phyloP scores from a whole-genome alignment of 305 asterid species.

The Fraxinus albicans region DNA sequence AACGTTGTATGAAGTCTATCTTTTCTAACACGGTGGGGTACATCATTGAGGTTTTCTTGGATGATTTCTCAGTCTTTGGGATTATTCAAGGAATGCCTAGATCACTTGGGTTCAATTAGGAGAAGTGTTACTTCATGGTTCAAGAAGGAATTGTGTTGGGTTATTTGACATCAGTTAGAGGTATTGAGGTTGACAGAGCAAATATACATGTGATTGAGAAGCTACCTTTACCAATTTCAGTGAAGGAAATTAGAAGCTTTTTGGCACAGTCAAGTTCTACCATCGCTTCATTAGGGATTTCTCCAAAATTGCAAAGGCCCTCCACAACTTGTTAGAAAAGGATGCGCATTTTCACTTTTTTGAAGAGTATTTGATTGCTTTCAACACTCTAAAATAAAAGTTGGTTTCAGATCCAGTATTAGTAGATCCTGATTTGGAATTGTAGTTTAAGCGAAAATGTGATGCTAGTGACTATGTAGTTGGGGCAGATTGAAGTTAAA shows the following conservation, averaged over 20 bases:
- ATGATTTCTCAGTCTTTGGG: not conserved
- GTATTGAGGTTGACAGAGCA: not conserved
- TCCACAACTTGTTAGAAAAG: not conserved
- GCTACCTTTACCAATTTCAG: too few species aligned
- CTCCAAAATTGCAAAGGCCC: too few species aligned
- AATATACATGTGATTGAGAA: not conserved
- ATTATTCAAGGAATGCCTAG: not conserved
- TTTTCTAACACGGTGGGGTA: not conserved
- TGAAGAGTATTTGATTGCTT: not conserved
- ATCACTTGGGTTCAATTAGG: not conserved
- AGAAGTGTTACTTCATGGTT: not conserved
- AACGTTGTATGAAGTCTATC: not conserved
- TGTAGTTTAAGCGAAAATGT: not conserved
- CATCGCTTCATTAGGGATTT: not conserved
- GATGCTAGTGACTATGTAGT: not conserved
- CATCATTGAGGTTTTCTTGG: not conserved
- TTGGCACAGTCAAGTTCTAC: too few species aligned
- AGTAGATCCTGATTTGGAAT: not conserved
- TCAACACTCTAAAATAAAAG: not conserved
- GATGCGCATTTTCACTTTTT: not conserved
- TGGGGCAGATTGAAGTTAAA: not conserved
- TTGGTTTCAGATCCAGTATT: not conserved
- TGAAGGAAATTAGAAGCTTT: too few species aligned
- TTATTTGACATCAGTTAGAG: not conserved
- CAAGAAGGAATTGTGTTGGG: not conserved